These are phyloP conservation scores for Stachybotrys chlorohalonatus DNA, from an alignment of 2,329 filamentous ascomycete species.

Conservation along the genomic window DNA sequence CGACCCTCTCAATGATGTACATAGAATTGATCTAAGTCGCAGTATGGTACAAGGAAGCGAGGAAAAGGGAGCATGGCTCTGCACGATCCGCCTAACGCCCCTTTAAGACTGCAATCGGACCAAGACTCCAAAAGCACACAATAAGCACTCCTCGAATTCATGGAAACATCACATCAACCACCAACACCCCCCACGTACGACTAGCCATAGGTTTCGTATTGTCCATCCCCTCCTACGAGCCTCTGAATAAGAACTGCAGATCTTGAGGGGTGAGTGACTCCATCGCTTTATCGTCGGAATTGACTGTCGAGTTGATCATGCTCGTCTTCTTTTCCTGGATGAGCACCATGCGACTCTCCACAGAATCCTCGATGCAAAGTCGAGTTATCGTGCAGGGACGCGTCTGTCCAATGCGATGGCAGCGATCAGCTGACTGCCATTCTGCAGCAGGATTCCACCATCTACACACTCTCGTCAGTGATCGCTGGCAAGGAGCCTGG, in stretches of 20 bases:
- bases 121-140: no score
- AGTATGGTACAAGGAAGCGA: no score
- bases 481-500: neutral
- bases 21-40: no score
- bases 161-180: neutral
- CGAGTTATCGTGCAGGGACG: slow-evolving; percentile 91
- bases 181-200: neutral
- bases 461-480: slow-evolving; percentile 33
- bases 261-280: slow-evolving; percentile 86
- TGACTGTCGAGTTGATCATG: slow-evolving; percentile 96
- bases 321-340: slow-evolving; percentile 98
- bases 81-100: no score
- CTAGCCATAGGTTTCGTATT: neutral
- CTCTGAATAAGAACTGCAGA: slow-evolving; percentile 93
- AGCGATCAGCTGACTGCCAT: slow-evolving; percentile 93
- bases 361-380: slow-evolving; percentile 92
- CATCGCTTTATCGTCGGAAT: slow-evolving; percentile 82
- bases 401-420: slow-evolving; percentile 90
- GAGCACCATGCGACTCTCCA: slow-evolving; percentile 90
- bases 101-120: no score
- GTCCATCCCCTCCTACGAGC: slow-evolving; percentile 26
- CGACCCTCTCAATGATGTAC: no score
- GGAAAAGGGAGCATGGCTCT: no score
- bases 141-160: neutral
- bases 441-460: slow-evolving; percentile 99